Percentiles rank a stretch among this genome's conserved stretches.
phyloP scores from a whole-genome alignment of 805 yeast genomes.

The Spathaspora girioi region DNA sequence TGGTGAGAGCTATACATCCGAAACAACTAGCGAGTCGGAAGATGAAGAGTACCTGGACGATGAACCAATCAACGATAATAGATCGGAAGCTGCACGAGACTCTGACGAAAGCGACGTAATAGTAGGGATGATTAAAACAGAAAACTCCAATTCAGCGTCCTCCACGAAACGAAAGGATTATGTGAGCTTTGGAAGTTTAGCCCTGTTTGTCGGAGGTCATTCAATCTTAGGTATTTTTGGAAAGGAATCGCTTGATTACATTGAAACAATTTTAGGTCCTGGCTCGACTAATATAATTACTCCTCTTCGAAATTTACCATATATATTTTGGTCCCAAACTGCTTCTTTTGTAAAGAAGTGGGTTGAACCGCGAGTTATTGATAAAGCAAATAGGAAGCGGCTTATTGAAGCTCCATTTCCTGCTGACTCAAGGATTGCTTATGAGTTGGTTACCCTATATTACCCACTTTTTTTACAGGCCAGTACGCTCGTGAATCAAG shows the following conservation, averaged over 20 bases:
- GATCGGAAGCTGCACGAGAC: background rate
- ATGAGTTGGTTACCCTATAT: conserved; percentile 23
- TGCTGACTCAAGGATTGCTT: conserved; percentile 17
- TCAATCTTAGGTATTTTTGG: conserved; percentile 34
- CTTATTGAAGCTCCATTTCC: conserved; percentile 26
- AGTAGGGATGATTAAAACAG: background rate
- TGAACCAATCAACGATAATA: background rate
- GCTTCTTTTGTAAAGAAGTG: conserved; percentile 19
- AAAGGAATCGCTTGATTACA: conserved; percentile 30
- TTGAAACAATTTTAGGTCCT: conserved; percentile 21
- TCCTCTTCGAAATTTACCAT: conserved; percentile 29
- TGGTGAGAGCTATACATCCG: background rate
- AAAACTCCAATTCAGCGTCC: background rate
- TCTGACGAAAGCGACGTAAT: conserved; percentile 9
- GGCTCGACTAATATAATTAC: conserved; percentile 12
- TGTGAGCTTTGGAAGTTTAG: conserved; percentile 2
- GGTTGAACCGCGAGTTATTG: conserved; percentile 27
- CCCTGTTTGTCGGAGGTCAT: conserved; percentile 32
- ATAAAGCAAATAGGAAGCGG: conserved; percentile 14
- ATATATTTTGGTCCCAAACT: conserved; percentile 16
- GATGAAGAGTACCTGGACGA: conserved; percentile 11
- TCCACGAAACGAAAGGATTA: background rate
- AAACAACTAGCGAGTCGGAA: background rate
- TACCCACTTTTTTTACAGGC: conserved; percentile 20
- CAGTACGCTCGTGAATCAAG: conserved; percentile 15